Evolutionary conservation across 805 yeast species (phyloP), one percentile per base, ranked within the genome.

Genomic region (Priceomyces medius): DNA sequence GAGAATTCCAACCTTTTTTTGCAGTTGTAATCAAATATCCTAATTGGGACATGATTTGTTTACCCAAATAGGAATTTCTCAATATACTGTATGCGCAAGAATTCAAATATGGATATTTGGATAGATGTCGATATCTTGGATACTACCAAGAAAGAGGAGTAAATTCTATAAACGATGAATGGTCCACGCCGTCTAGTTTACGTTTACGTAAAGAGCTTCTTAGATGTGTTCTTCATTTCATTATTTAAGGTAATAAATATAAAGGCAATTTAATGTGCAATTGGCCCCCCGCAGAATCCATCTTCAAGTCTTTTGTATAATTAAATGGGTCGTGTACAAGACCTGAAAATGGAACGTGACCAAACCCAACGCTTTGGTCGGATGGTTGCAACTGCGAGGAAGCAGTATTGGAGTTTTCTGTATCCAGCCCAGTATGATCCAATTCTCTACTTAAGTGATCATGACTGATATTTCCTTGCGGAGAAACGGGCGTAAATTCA

Each of bases 211-310:
- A n/a, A n/a, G n/a, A n/a, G n/a, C n/a, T n/a, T n/a, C n/a, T n/a
- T n/a, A n/a, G n/a, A n/a, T n/a, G n/a, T 23, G 12, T 23, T 23
- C 27, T 26, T 26, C n/a, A 26, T 26, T 26, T 26, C 29, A n/a
- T n/a, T 31, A 17, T 31, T 20, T 31, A 26, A 6, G 56, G 55
- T 13, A 55, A 41, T 9, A 58, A 24, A 12, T 47, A 47, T 19
- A 64, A 26, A 2, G 70, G 70, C 13, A 64, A 42, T 28, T 59
- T 51, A 46, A 64, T 62, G 20, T 52, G 56, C 40, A 64, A 49
- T 33, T 57, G 64, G 26, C 54, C 51, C 3, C 68, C 71, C 3
- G 42, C 20, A 32, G 50, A 56, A 32, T 58, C 56, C 38, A 49
- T 50, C 41, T 51, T 54, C 45, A 55, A 59, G 14, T 37, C 37